These are phyloP conservation scores for Euphrasia arctica DNA, from an alignment of 305 asterid genomes.

Conservation along the genomic window DNA sequence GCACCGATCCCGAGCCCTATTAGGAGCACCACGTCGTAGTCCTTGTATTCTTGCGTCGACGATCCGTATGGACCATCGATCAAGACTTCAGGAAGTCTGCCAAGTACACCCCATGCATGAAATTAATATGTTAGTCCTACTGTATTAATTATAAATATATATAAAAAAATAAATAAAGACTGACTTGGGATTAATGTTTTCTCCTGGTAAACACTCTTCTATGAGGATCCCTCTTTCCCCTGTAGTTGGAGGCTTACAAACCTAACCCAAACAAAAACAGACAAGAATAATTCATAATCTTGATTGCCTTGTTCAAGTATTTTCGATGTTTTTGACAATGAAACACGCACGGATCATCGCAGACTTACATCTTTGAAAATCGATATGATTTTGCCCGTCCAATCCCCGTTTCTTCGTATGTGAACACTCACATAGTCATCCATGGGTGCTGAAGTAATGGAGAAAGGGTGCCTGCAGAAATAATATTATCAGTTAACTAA, in stretches of 20 bases:
- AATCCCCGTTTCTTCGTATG: constrained; percentile 76
- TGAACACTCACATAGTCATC: constrained; percentile 84
- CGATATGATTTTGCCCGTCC: constrained; percentile 76
- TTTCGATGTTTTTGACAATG: too few relatives aligned
- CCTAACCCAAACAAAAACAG: constrained; percentile 42
- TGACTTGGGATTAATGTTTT: constrained; percentile 56
- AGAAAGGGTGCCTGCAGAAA: constrained; percentile 79
- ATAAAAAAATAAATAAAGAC: constrained; percentile 22
- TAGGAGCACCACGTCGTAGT: constrained; percentile 64
- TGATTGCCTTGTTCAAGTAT: too few relatives aligned
- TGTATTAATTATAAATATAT: too few relatives aligned
- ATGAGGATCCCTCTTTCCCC: constrained; percentile 81
- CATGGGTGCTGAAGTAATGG: constrained; percentile 87
- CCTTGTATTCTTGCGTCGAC: constrained; percentile 85
- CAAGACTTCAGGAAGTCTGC: constrained; percentile 63
- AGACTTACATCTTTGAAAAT: constrained; percentile 65
- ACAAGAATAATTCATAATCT: too few relatives aligned
- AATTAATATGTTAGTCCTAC: too few relatives aligned
- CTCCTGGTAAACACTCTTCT: constrained; percentile 58
- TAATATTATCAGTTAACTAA: too few relatives aligned
- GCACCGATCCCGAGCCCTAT: constrained; percentile 86
- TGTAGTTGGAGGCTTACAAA: constrained; percentile 67
- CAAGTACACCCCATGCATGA: too few relatives aligned
- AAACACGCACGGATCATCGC: too few relatives aligned
- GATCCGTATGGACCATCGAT: constrained; percentile 90